Evolutionary conservation across 768 basidiomycete species (phyloP).

Genomic region (Agrocybe praecox): DNA sequence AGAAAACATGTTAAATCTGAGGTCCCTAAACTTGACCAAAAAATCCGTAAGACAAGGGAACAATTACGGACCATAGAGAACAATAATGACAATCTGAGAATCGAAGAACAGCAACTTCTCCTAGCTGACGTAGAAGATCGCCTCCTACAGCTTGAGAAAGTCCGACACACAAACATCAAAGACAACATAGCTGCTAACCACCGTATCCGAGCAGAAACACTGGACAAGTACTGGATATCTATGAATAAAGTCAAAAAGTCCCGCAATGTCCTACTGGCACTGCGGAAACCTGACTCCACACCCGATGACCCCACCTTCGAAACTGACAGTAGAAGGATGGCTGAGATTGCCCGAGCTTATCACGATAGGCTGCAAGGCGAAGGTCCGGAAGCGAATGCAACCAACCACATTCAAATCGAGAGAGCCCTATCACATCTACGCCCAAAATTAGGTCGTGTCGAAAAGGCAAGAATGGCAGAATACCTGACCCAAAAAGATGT

Average conservation of each 20-base stretch:
- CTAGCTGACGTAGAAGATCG: not conserved
- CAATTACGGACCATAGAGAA: not conserved
- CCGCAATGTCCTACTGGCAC: not conserved
- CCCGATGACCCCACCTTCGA: not conserved
- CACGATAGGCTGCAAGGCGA: conserved; percentile 1
- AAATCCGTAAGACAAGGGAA: not conserved
- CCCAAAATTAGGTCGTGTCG: not conserved
- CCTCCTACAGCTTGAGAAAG: not conserved
- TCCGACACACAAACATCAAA: not conserved
- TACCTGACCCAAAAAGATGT: conserved; percentile 5
- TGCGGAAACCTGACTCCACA: not conserved
- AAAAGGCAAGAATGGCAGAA: not conserved
- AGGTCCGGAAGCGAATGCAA: not conserved
- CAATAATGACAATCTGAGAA: not conserved
- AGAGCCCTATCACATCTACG: not conserved
- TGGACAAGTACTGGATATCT: conserved; percentile 5
- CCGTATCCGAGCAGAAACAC: not conserved
- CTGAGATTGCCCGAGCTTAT: conserved; percentile 1
- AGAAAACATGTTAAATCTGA: not conserved
- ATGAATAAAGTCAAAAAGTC: conserved; percentile 5
- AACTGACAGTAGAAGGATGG: not conserved
- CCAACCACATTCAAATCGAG: not conserved
- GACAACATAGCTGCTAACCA: not conserved
- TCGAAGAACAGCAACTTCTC: no score
- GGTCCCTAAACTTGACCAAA: not conserved